Evolutionary conservation across 805 yeast genomes (phyloP).

Genomic region (Helenozyma baotianmanensis): DNA sequence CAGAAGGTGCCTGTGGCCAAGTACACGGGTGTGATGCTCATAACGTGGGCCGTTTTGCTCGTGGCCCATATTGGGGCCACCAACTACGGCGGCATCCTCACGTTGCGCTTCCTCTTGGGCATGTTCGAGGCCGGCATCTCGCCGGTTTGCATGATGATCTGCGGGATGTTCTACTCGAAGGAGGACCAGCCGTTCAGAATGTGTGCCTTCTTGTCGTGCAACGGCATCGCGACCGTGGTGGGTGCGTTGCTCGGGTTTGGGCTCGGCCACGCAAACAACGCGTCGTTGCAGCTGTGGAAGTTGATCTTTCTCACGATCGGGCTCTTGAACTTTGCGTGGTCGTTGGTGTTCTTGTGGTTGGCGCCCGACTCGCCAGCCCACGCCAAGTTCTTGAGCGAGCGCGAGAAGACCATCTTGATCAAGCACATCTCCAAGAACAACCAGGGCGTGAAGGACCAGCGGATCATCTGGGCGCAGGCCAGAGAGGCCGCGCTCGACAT

Average conservation of each 20-base stretch:
- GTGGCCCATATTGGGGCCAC: conserved; percentile 27
- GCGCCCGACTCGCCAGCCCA: conserved; percentile 25
- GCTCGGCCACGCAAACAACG: conserved; percentile 23
- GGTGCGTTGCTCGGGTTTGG: conserved; percentile 19
- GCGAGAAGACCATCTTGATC: conserved; percentile 16
- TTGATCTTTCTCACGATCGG: conserved; percentile 26
- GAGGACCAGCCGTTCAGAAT: conserved; percentile 30
- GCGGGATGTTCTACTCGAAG: conserved; percentile 28
- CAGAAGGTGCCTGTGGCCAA: conserved; percentile 12
- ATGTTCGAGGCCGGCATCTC: conserved; percentile 32
- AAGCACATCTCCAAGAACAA: conserved; percentile 18
- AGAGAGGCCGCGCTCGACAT: conserved; percentile 19
- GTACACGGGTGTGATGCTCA: conserved; percentile 3
- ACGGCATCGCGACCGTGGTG: conserved; percentile 21
- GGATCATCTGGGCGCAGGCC: conserved; percentile 18
- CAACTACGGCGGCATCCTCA: conserved; percentile 30
- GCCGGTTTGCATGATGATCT: conserved; percentile 31
- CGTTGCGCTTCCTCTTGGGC: conserved; percentile 31
- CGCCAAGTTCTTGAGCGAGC: conserved; percentile 29
- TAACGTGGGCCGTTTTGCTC: conserved; percentile 20
- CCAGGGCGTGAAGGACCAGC: conserved; percentile 22
- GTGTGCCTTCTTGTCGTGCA: conserved; percentile 24
- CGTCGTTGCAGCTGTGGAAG: conserved; percentile 23
- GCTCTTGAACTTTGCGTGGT: conserved; percentile 17
- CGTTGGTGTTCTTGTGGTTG: conserved; percentile 23